Conservation (phyloP, 1,139 yeast species). For the Protomyces arabidopsidicola region DNA sequence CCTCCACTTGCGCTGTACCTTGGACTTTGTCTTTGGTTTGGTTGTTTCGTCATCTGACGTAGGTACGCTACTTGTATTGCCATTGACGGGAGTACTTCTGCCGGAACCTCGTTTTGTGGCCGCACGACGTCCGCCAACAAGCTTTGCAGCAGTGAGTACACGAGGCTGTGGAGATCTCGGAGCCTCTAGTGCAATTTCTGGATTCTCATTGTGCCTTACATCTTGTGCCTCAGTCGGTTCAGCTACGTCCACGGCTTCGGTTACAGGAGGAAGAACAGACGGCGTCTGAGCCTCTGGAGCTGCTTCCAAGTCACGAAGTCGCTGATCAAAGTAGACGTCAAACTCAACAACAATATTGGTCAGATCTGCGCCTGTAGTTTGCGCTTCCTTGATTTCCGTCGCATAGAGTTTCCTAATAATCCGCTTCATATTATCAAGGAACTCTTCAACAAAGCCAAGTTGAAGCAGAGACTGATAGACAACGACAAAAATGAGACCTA, state of each 20-base stretch:
- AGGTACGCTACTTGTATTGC: not conserved
- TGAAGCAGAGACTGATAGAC: constrained; percentile 42
- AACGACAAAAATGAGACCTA: constrained; percentile 35
- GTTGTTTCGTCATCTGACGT: constrained; percentile 8
- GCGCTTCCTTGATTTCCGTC: constrained; percentile 35
- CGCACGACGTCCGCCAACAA: constrained; percentile 16
- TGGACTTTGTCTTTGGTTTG: constrained; percentile 32
- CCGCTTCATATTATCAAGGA: constrained; percentile 39
- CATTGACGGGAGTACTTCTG: constrained; percentile 5
- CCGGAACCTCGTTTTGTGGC: constrained; percentile 11
- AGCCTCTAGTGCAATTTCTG: not conserved
- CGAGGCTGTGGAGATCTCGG: not conserved
- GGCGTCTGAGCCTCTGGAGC: not conserved
- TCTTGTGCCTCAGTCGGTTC: not conserved
- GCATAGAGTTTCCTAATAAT: constrained; percentile 39
- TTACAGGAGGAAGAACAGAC: no score
- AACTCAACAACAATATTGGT: constrained; percentile 37
- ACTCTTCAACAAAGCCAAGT: constrained; percentile 40
- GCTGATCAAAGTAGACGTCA: constrained; percentile 39
- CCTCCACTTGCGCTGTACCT: constrained; percentile 47
- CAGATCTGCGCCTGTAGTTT: constrained; percentile 30
- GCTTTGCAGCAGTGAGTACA: constrained; percentile 12
- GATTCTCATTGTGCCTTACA: no score
- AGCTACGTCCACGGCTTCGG: not conserved
- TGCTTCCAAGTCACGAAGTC: constrained; percentile 37